A percentile compares a stretch with the other conserved stretches of the same genome.
phyloP scores from a whole-genome alignment of 176 grass and related monocot genomes.

The Avena insularis region DNA sequence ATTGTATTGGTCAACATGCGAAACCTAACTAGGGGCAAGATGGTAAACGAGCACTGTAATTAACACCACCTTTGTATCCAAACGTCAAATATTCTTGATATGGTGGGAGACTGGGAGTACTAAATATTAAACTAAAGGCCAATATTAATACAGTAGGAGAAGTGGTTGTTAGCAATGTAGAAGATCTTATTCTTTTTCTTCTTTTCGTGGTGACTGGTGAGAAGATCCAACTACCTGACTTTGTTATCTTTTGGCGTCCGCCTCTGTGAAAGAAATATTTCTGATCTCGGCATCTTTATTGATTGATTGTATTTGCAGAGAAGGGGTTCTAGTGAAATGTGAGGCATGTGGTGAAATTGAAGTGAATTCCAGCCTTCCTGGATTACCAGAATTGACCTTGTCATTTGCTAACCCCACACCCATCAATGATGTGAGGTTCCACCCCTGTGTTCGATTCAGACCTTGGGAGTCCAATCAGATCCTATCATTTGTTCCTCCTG shows the following conservation, averaged over 20 bases:
- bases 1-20: neutral
- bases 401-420: constrained; percentile 83
- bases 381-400: constrained; percentile 87
- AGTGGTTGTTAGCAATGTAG: constrained; percentile 18
- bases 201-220: neutral
- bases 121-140: neutral
- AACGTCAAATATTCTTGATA: neutral
- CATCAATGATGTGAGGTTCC: constrained; percentile 85
- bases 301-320: constrained; percentile 51
- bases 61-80: neutral
- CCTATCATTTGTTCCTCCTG: constrained; percentile 88
- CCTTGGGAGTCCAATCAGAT: constrained; percentile 83
- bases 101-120: neutral
- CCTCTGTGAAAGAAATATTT: neutral
- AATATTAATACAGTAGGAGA: neutral
- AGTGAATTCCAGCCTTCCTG: constrained; percentile 83
- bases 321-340: constrained; percentile 80
- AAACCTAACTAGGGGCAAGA: constrained; percentile 3
- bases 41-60: neutral
- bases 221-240: neutral
- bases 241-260: neutral
- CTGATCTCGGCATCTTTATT: neutral
- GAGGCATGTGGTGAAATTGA: constrained; percentile 88
- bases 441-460: constrained; percentile 88
- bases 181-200: neutral